These are phyloP conservation scores for Fusarium begoniae DNA, from an alignment of 2,329 filamentous ascomycete genomes.

Conservation along the genomic window DNA sequence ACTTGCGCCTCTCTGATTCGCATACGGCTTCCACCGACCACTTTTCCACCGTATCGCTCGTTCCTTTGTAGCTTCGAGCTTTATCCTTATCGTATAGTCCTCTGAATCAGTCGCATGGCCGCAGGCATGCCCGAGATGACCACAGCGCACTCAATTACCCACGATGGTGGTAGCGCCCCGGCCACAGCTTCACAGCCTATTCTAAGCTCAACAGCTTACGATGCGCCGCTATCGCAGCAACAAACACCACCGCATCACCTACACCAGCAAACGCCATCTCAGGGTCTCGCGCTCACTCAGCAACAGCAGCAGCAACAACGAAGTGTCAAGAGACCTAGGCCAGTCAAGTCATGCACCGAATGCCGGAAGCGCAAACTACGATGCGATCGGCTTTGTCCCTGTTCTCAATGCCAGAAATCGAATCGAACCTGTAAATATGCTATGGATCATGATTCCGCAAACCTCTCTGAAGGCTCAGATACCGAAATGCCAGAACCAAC, in stretches of 20 bases:
- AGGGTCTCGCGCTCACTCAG: constrained; percentile 31
- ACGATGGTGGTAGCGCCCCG: constrained; percentile 34
- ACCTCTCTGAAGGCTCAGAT: constrained; percentile 61
- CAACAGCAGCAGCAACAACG: constrained; percentile 49
- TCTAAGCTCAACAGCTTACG: constrained; percentile 37
- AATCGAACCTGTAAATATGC: constrained; percentile 63
- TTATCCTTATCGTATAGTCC: neutral
- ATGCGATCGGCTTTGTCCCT: constrained; percentile 65
- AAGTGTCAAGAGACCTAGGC: constrained; percentile 63
- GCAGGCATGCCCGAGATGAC: constrained; percentile 33
- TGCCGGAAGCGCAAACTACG: constrained; percentile 66
- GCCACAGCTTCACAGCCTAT: constrained; percentile 20
- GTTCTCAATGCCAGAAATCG: constrained; percentile 68
- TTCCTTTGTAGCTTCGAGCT: constrained; percentile 3
- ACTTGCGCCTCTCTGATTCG: constrained; percentile 3
- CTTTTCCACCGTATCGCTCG: neutral
- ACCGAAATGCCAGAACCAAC: constrained; percentile 45
- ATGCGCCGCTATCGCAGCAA: constrained; percentile 39
- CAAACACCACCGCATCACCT: constrained; percentile 42
- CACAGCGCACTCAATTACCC: constrained; percentile 36
- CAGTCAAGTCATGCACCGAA: constrained; percentile 65
- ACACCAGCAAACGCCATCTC: constrained; percentile 42
- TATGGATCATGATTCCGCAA: constrained; percentile 57
- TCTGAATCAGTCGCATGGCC: constrained; percentile 3
- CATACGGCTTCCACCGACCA: constrained; percentile 5